Evolutionary conservation across 495 filamentous ascomycete species (phyloP), one percentile per base, ranked within the genome.

Genomic region (Paragyromitra xinjiangensis): DNA sequence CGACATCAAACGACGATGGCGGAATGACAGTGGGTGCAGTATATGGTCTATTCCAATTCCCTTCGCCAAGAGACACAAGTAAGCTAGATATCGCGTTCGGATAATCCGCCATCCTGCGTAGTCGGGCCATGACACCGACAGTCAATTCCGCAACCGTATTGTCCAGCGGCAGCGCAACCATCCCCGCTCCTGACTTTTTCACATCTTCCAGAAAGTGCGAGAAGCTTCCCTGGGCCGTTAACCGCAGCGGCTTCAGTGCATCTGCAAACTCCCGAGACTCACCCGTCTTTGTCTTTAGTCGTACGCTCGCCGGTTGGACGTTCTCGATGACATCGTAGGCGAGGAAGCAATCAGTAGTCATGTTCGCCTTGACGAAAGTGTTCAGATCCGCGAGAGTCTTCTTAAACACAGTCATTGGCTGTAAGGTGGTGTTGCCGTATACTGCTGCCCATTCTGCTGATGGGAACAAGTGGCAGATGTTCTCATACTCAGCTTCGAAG

Each of bases 241-340:
- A 94, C 22, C 94, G 90, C 7, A 98, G 89, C 11, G 95, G 96
- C 70, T 93, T 92, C 19, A 98, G 86, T 1, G 93, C 92, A 42
- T 97, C 94, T 0, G 92, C 89, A 58, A 98, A 89, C 45, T 88
- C 88, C 83, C 97, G 97, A 50, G 97, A 88, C 82, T 97, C 94
- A 1, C 93, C 93, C 5, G 93, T 95, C 80, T 91, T 90, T 2
- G 86, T 84, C 66, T 96, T 96, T 6, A 99, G 86, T 59, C 91
- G 90, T 75, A 91, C 90, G 12, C 92, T 94, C 72, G 96, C 88
- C 44, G 87, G 87, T 2, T 92, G 92, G 53, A 99, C 92, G 72
- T 97, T 93, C 79, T 97, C 95, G 56, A 97, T 92, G 67, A 98
- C 94, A 82, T 99, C 95, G 82, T 96, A 99, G 3, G 94, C 94